These are phyloP conservation scores for Lophiostoma macrostomum DNA, from an alignment of 495 filamentous ascomycete species.

Conservation along the genomic window DNA sequence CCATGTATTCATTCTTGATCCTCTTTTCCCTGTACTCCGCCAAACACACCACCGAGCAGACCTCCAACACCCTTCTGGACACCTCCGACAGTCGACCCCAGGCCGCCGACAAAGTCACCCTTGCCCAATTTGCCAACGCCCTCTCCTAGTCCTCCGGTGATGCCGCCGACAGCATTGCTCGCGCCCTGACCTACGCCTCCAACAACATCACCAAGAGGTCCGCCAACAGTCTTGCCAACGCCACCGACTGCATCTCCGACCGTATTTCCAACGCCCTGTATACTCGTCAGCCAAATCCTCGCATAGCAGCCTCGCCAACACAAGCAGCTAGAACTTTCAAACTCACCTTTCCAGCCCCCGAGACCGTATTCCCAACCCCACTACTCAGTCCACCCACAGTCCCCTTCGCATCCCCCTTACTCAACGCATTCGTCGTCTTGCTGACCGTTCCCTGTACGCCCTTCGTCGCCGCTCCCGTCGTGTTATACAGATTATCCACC, in stretches of 20 bases:
- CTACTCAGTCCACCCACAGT: conserved; percentile 18
- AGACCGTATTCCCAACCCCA: conserved; percentile 31
- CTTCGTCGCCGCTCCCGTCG: conserved; percentile 27
- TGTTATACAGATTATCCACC: conserved; percentile 30
- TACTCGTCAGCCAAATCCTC: no score
- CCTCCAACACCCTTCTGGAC: conserved; percentile 30
- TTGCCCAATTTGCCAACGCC: conserved; percentile 24
- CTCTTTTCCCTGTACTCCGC: conserved; percentile 7
- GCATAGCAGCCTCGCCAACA: no score
- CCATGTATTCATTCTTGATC: no score
- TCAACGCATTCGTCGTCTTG: conserved; percentile 30
- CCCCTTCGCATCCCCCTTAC: conserved; percentile 29
- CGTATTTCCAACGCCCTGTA: conserved; percentile 27
- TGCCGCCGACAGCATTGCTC: conserved; percentile 19
- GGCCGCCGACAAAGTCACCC: conserved; percentile 20
- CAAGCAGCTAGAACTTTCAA: conserved; percentile 1
- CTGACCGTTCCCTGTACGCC: conserved; percentile 27
- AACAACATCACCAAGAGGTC: conserved; percentile 27
- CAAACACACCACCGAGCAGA: conserved; percentile 22
- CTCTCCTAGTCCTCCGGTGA: conserved; percentile 26
- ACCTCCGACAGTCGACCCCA: conserved; percentile 22
- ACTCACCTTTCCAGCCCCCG: conserved; percentile 26
- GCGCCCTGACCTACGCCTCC: conserved; percentile 26
- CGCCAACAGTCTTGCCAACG: conserved; percentile 25
- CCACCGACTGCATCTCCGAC: conserved; percentile 20